Conservation (phyloP, 768 basidiomycete species). For the Lenzites betulinus region DNA sequence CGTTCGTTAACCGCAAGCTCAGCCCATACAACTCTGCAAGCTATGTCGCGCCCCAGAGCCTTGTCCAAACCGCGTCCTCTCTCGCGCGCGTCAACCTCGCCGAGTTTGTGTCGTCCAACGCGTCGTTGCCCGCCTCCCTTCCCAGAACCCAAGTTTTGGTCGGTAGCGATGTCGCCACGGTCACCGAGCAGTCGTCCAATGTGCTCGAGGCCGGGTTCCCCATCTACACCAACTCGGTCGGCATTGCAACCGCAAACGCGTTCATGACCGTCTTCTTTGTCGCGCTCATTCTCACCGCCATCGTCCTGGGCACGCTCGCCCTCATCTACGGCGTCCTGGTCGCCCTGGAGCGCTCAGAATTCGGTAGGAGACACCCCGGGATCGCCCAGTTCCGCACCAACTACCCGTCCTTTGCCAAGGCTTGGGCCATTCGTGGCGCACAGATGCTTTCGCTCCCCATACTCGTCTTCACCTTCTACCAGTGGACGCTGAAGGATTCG, state of each 20-base stretch:
- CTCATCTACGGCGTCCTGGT: conserved; percentile 51
- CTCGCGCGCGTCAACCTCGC: conserved; percentile 25
- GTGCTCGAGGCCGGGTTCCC: conserved; percentile 80
- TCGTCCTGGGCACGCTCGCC: conserved; percentile 52
- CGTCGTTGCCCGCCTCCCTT: neutral
- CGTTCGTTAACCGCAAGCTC: conserved; percentile 76
- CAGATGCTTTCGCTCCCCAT: conserved; percentile 71
- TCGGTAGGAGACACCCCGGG: conserved; percentile 25
- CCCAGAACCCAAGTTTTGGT: conserved; percentile 12
- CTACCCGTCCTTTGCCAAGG: conserved; percentile 50
- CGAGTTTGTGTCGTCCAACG: neutral
- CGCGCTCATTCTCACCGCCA: conserved; percentile 65
- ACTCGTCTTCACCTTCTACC: conserved; percentile 78
- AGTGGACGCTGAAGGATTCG: conserved; percentile 90
- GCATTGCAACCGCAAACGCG: conserved; percentile 83
- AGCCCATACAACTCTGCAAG: conserved; percentile 68
- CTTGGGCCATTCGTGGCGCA: conserved; percentile 69
- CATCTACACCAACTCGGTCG: conserved; percentile 74
- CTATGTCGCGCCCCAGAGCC: conserved; percentile 11
- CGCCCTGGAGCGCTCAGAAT: conserved; percentile 31
- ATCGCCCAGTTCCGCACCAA: conserved; percentile 28
- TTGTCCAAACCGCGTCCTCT: conserved; percentile 18
- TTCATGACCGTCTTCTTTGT: conserved; percentile 89
- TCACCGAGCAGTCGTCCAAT: conserved; percentile 63
- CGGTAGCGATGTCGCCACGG: conserved; percentile 55